Evolutionary conservation across 208 protist genomes (phyloP).

Genomic region (Leishmania guyanensis): DNA sequence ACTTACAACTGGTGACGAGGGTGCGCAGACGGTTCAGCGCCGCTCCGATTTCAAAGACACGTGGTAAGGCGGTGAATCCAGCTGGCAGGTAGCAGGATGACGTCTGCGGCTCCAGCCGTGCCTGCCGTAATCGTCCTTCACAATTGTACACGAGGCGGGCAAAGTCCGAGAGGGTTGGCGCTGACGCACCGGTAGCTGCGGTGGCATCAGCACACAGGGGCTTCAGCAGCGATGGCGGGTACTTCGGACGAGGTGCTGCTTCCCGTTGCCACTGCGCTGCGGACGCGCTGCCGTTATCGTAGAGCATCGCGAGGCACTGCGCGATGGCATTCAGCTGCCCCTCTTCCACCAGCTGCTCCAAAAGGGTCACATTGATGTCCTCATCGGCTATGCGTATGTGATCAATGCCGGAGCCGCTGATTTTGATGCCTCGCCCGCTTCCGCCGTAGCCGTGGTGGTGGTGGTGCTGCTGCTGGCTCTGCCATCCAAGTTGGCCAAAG

Average conservation of each 20-base stretch:
- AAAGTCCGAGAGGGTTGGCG: constrained; percentile 16
- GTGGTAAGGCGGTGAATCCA: constrained; percentile 76
- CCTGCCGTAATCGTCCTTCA: constrained; percentile 34
- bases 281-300: constrained; percentile 35
- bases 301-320: constrained; percentile 74
- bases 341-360: constrained; percentile 93
- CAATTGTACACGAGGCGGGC: constrained; percentile 35
- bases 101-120: constrained; percentile 69
- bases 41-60: constrained; percentile 87
- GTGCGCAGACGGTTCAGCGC: constrained; percentile 88
- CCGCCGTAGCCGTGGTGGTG: neutral
- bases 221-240: constrained; percentile 17
- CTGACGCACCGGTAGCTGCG: neutral
- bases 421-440: constrained; percentile 40
- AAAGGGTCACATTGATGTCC: constrained; percentile 67
- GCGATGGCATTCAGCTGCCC: constrained; percentile 89
- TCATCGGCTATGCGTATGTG: constrained; percentile 63
- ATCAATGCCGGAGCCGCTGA: constrained; percentile 47
- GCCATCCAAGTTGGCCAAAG: constrained; percentile 10
- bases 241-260: constrained; percentile 1
- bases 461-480: constrained; percentile 14
- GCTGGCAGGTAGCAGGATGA: constrained; percentile 58
- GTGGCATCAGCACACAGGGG: neutral
- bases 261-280: constrained; percentile 13
- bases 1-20: constrained; percentile 39